Evolutionary conservation across 169 alveolate species (phyloP).

Genomic region (Eimeria tenella): DNA sequence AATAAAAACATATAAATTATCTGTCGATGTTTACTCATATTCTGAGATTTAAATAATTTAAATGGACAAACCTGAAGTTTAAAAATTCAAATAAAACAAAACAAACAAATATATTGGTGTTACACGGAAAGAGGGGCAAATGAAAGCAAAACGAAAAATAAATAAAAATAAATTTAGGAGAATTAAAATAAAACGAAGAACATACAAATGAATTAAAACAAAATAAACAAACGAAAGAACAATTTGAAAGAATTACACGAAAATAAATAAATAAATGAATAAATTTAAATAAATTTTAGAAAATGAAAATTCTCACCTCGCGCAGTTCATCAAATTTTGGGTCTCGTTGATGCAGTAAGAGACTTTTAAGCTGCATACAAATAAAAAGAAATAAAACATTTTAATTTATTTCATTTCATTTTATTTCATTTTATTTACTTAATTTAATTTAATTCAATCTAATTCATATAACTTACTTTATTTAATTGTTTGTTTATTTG

Average conservation of each 20-base stretch:
- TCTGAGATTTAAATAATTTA: no score
- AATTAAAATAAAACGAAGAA: not conserved
- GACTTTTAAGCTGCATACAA: not conserved
- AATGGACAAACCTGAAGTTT: not conserved
- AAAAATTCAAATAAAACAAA: not conserved
- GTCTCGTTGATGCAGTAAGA: constrained; percentile 48
- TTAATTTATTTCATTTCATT: not conserved
- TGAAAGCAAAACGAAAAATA: not conserved
- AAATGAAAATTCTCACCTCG: not conserved
- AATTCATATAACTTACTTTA: no score
- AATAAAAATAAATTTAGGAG: not conserved
- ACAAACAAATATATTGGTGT: not conserved
- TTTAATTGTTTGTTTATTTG: no score
- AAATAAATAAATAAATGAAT: not conserved
- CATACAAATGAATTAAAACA: not conserved
- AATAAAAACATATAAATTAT: no score
- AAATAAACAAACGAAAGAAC: not conserved
- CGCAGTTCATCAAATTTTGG: constrained; percentile 3
- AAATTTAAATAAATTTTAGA: not conserved
- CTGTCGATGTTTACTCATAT: no score
- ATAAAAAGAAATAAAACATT: not conserved
- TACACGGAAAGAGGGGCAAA: not conserved
- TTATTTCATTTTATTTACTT: no score
- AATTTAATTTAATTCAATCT: no score
- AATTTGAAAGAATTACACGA: not conserved